A percentile compares a stretch with the other conserved stretches of the same genome.
Evolutionary conservation across 2,329 filamentous ascomycete species (phyloP).

Genomic region (Fusarium subglutinans): DNA sequence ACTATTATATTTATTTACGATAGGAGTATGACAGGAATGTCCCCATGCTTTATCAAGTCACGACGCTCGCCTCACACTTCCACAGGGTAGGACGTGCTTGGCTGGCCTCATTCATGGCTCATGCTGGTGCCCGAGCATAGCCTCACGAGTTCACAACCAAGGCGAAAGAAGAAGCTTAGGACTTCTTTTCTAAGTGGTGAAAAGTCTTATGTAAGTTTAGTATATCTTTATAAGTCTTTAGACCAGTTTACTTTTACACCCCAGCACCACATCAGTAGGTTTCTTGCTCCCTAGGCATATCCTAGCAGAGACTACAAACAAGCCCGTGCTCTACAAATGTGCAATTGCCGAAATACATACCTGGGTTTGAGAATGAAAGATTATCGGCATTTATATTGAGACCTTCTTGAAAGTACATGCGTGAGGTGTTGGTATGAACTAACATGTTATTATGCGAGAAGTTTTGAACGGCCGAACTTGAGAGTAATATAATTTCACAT

Average conservation of each 20-base stretch:
- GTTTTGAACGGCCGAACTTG: background rate
- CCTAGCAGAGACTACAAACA: background rate
- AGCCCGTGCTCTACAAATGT: background rate
- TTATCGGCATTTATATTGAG: background rate
- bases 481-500: too few species aligned
- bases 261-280: too few species aligned
- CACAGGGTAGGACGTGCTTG: slow-evolving; percentile 1
- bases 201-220: background rate
- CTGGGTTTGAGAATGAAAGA: too few species aligned
- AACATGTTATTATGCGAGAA: background rate
- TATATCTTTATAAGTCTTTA: background rate
- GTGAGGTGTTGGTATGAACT: background rate
- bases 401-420: background rate
- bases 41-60: background rate
- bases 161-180: background rate
- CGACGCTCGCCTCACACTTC: background rate
- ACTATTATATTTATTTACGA: background rate
- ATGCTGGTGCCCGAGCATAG: background rate
- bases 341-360: background rate
- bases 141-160: background rate
- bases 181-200: background rate
- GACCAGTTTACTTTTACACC: background rate
- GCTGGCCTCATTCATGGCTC: slow-evolving; percentile 5
- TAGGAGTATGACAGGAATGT: background rate
- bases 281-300: background rate